Conservation (phyloP, 75 land plant species). For the Ceratopteris richardii region DNA sequence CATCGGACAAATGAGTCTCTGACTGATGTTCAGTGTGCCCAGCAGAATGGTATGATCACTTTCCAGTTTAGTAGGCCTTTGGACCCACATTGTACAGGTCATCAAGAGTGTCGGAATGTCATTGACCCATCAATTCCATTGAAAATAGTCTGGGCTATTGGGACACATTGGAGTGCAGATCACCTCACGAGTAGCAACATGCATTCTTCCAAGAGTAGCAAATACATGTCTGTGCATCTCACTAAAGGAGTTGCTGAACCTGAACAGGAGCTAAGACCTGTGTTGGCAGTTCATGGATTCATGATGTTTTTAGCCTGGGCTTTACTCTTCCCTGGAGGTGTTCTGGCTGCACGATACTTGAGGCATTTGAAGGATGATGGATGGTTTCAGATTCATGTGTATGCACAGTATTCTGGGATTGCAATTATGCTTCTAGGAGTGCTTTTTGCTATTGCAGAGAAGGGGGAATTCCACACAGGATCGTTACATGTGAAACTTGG, state of each 20-base stretch:
- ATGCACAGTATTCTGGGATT: constrained; percentile 85
- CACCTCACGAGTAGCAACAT: constrained; percentile 70
- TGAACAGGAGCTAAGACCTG: constrained; percentile 83
- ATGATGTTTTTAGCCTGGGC: constrained; percentile 99
- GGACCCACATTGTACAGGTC: constrained; percentile 52
- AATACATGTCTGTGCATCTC: constrained; percentile 60
- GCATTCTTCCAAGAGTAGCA: constrained; percentile 70
- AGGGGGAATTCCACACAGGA: constrained; percentile 53
- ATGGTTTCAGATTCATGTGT: constrained; percentile 88
- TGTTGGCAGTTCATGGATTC: constrained; percentile 96
- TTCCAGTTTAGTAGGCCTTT: constrained; percentile 88
- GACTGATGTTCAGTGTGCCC: constrained; percentile 59
- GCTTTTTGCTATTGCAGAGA: constrained; percentile 95
- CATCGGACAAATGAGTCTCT: constrained; percentile 75
- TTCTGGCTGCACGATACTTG: constrained; percentile 83
- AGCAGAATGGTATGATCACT: constrained; percentile 82
- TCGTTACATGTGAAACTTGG: constrained; percentile 91
- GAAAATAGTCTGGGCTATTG: constrained; percentile 93
- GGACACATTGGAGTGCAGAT: constrained; percentile 74
- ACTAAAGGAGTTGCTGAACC: constrained; percentile 92
- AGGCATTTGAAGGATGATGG: constrained; percentile 90
- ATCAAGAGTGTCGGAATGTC: constrained; percentile 73
- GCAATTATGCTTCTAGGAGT: constrained; percentile 75
- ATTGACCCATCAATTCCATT: constrained; percentile 87
- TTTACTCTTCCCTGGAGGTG: constrained; percentile 84